These are phyloP conservation scores for Sphagnum magellanicum DNA, from an alignment of 228 moss, liverwort and hornwort genomes.

Conservation along the genomic window DNA sequence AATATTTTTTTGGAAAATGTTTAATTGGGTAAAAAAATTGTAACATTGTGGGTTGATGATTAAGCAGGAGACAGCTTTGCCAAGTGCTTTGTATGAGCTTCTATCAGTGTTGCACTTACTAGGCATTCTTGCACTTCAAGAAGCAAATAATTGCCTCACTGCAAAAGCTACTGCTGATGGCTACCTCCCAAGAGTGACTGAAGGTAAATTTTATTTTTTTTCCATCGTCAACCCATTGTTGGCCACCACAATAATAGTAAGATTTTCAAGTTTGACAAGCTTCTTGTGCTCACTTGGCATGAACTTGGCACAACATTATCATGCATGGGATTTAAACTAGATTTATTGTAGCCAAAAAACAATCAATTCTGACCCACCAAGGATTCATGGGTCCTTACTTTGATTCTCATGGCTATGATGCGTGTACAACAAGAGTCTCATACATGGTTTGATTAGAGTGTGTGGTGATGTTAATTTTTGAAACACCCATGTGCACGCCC, in stretches of 20 bases:
- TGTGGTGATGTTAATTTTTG: no score
- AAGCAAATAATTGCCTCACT: slow-evolving; percentile 40
- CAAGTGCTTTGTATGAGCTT: slow-evolving; percentile 43
- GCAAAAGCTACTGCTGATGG: slow-evolving; percentile 47
- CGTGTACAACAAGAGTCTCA: no score
- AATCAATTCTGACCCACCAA: neutral
- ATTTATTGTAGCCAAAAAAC: neutral
- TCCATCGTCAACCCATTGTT: neutral
- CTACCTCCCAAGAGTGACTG: slow-evolving; percentile 38
- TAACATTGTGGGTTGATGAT: neutral
- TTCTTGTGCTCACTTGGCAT: no score
- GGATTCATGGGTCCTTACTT: no score
- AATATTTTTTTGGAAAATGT: neutral
- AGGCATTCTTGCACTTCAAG: slow-evolving; percentile 31
- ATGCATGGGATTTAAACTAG: neutral
- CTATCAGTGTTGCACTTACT: slow-evolving; percentile 38
- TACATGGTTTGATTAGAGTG: no score
- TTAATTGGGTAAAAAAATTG: neutral
- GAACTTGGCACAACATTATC: no score
- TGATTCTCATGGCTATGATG: no score
- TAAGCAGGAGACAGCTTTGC: slow-evolving; percentile 23
- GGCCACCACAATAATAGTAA: no score
- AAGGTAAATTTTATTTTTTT: slow-evolving; percentile 17
- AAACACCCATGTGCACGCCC: no score
- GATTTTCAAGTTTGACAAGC: no score